A percentile compares a stretch with the other conserved stretches of the same genome.
Evolutionary conservation across 164 flowering plant genomes (phyloP).

Genomic region (Aristolochia californica): DNA sequence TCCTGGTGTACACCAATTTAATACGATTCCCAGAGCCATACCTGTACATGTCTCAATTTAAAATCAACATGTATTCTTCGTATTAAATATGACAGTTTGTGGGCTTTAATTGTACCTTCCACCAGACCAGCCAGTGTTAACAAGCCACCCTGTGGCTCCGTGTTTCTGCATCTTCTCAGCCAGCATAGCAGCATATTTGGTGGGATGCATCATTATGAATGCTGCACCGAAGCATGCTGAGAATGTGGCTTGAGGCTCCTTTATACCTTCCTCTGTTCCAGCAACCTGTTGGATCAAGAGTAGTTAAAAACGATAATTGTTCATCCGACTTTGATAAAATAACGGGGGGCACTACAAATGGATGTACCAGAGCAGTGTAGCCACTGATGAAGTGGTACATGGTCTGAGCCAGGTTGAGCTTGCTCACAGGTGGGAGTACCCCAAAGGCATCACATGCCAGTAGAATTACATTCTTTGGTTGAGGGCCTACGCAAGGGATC

Average conservation of each 20-base stretch:
- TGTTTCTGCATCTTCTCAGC: slow-evolving; percentile 95
- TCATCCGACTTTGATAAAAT: neutral
- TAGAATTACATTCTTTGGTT: slow-evolving; percentile 92
- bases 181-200: slow-evolving; percentile 94
- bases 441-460: slow-evolving; percentile 98
- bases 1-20: slow-evolving; percentile 71
- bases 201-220: slow-evolving; percentile 96
- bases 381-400: slow-evolving; percentile 99
- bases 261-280: slow-evolving; percentile 95
- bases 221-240: slow-evolving; percentile 99
- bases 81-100: neutral
- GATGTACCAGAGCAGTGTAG: slow-evolving; percentile 88
- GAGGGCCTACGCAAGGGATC: slow-evolving; percentile 95
- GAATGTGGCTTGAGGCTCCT: slow-evolving; percentile 92
- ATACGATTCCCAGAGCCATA: slow-evolving; percentile 86
- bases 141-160: slow-evolving; percentile 99
- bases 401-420: slow-evolving; percentile 85
- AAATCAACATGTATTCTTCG: neutral
- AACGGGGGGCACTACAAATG: too few relatives aligned
- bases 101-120: slow-evolving; percentile 64
- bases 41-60: slow-evolving; percentile 18
- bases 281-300: slow-evolving; percentile 54
- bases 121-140: slow-evolving; percentile 99
- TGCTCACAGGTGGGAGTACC: slow-evolving; percentile 98
- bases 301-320: too few relatives aligned